Evolutionary conservation across 176 grass and related monocot species (phyloP), one percentile per base, ranked within the genome.

Genomic region (Musa acuminata): DNA sequence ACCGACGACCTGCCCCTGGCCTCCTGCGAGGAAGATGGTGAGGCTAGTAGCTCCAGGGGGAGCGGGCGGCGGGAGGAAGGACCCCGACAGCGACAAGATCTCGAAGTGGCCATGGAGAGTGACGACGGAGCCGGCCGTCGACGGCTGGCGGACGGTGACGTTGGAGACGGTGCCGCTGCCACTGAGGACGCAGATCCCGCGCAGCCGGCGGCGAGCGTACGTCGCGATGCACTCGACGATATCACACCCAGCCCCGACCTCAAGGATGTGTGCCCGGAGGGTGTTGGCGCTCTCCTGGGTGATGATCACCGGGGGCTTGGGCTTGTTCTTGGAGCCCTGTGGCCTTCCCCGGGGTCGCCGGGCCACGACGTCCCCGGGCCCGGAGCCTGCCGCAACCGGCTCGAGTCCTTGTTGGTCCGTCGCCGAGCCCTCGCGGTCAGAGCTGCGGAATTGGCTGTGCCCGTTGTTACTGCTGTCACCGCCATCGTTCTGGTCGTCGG

Each of bases 221-320:
- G 86, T 93, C 10, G 90, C 77, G 64, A 99, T 67, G 82, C 88
- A 89, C 26, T 93, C 95, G 75, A 99, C 91, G 57, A 99, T 84
- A 74, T 99, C 95, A 81, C 86, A 99, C 64, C 95, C 95, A 59
- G 86, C 86, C 0, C 84, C 95, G 1, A 99, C 90, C 84, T 99
- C 95, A 75, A 99, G 81, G 79, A 99, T 99, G 82, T 99, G 95
- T 2, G 95, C 95, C 72, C 95, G 90, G 70, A 98, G 86, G 17
- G 90, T 91, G 86, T 99, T 99, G 48, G 95, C 95, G 77, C 95
- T 99, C 88, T 99, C 95, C 51, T 90, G 84, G 27, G 95, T 99
- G 80, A 99, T 99, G 84, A 99, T 99, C 77, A 99, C 95, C 0
- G 95, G 95, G 10, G 95, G 95, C 80, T 94, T 99, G 2, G 95